Percentiles rank a stretch among this genome's conserved stretches.
Conservation (phyloP, 495 filamentous ascomycete genomes). For the Penicillium ucsense region DNA sequence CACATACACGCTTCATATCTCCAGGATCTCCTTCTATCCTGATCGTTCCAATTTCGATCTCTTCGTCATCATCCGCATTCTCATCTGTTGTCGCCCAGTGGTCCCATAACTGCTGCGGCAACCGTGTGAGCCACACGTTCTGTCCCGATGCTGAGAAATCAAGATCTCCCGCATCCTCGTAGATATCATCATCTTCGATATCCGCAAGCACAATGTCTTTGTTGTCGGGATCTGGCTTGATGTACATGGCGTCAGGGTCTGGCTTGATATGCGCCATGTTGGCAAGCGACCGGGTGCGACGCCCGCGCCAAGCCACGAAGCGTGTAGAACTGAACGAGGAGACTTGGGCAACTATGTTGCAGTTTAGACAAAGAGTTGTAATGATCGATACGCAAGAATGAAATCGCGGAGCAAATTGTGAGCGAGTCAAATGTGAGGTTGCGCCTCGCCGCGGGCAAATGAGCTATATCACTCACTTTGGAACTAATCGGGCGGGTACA, state of each 20-base stretch:
- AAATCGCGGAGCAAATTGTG: too few relatives aligned
- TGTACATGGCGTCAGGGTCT: constrained; percentile 29
- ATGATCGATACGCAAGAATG: too few relatives aligned
- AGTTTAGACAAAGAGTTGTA: too few relatives aligned
- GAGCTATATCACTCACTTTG: too few relatives aligned
- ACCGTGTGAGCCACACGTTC: constrained; percentile 61
- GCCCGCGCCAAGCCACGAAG: too few relatives aligned
- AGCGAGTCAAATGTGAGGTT: too few relatives aligned
- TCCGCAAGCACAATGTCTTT: constrained; percentile 45
- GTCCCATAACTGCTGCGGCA: constrained; percentile 73
- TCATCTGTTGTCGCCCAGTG: constrained; percentile 48
- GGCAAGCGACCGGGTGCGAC: not conserved
- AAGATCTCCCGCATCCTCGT: constrained; percentile 83
- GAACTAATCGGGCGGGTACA: too few relatives aligned
- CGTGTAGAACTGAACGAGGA: too few relatives aligned
- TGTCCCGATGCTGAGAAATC: constrained; percentile 54
- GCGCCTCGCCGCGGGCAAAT: too few relatives aligned
- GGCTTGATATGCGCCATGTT: constrained; percentile 32
- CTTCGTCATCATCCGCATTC: constrained; percentile 51
- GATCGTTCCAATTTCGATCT: constrained; percentile 66
- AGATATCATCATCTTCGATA: constrained; percentile 64
- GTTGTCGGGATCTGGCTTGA: constrained; percentile 63
- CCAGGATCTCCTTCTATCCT: constrained; percentile 49
- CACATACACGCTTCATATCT: constrained; percentile 42
- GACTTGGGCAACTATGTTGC: too few relatives aligned